phyloP scores from a whole-genome alignment of 2,329 filamentous ascomycete genomes.

The Hymenoscyphus albidus region DNA sequence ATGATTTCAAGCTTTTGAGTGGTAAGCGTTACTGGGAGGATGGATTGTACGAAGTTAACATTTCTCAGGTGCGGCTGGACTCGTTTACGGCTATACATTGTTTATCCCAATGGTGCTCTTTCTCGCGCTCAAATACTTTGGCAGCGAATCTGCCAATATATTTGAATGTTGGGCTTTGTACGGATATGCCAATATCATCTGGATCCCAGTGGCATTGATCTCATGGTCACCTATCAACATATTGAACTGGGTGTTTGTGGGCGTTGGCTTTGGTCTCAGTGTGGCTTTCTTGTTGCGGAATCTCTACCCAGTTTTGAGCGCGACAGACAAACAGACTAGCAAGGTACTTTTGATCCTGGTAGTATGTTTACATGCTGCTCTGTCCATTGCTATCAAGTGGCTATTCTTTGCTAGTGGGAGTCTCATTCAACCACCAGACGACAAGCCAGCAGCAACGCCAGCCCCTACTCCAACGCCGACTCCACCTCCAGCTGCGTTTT shows the following conservation, averaged over 20 bases:
- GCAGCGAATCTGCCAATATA: conserved; percentile 86
- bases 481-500: conserved; percentile 12
- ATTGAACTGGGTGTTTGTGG: conserved; percentile 93
- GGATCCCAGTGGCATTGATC: conserved; percentile 90
- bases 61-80: conserved; percentile 68
- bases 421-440: conserved; percentile 38
- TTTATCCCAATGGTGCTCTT: conserved; percentile 83
- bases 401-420: conserved; percentile 88
- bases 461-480: conserved; percentile 15
- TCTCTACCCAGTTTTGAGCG: conserved; percentile 84
- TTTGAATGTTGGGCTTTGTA: conserved; percentile 95
- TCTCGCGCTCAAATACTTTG: conserved; percentile 89
- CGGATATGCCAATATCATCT: conserved; percentile 94
- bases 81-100: conserved; percentile 93
- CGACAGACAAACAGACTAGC: conserved; percentile 87
- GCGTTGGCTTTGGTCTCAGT: conserved; percentile 77
- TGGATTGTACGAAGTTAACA: conserved; percentile 5
- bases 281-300: conserved; percentile 81
- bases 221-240: conserved; percentile 83
- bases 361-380: conserved; percentile 78
- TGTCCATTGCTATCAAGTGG: conserved; percentile 92
- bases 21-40: conserved; percentile 45
- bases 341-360: conserved; percentile 84
- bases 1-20: conserved; percentile 86
- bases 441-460: conserved; percentile 14